phyloP scores from a whole-genome alignment of 495 filamentous ascomycete species.

The Aspergillus avenaceus region DNA sequence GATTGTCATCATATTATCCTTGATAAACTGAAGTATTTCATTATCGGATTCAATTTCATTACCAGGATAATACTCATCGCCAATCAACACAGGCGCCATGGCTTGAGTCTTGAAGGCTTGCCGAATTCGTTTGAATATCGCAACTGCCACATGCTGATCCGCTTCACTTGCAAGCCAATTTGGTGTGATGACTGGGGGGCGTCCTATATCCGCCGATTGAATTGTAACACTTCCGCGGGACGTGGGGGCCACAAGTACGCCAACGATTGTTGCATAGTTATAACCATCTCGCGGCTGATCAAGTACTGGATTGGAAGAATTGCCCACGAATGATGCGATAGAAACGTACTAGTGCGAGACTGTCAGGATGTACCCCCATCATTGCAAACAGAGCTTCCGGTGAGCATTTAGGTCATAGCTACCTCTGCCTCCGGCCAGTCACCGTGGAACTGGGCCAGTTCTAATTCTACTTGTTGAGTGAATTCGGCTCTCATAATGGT shows the following conservation, averaged over 20 bases:
- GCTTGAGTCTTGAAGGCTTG: slow-evolving; percentile 36
- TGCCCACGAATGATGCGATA: slow-evolving; percentile 34
- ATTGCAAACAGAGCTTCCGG: neutral
- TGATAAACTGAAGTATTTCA: slow-evolving; percentile 46
- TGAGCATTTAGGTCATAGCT: no score
- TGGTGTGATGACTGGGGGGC: neutral
- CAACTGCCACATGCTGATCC: slow-evolving; percentile 52
- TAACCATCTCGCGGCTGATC: slow-evolving; percentile 37
- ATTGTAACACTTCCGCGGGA: neutral
- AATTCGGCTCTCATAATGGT: slow-evolving; percentile 19
- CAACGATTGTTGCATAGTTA: slow-evolving; percentile 41
- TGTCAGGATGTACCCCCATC: neutral
- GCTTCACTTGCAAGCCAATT: slow-evolving; percentile 42
- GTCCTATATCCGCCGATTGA: neutral
- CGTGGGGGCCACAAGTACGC: slow-evolving; percentile 16
- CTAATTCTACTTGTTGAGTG: slow-evolving; percentile 11
- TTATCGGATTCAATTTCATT: slow-evolving; percentile 39
- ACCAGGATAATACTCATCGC: slow-evolving; percentile 48
- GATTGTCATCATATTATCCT: slow-evolving; percentile 33
- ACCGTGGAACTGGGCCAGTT: slow-evolving; percentile 32
- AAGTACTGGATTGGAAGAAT: slow-evolving; percentile 34
- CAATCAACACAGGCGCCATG: slow-evolving; percentile 38
- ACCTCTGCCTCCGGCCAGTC: slow-evolving; percentile 60
- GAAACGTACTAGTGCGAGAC: slow-evolving; percentile 18
- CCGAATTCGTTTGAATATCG: slow-evolving; percentile 50